Evolutionary conservation across 805 yeast genomes (phyloP), one percentile per base, ranked within the genome.

Genomic region (Jamesozyma hellenica): DNA sequence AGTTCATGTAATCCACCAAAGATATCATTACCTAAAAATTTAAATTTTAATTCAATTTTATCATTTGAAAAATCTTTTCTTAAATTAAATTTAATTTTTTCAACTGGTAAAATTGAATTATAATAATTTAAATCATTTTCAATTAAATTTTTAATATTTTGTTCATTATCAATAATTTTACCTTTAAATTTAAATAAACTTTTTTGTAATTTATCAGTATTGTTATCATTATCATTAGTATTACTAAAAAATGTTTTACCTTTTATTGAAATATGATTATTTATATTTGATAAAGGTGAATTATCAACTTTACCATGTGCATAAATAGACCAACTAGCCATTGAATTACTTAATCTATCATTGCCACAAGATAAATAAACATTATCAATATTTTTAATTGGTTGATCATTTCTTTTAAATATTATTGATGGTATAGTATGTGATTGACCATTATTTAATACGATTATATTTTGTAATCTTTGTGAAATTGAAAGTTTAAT

Each of bases 1-100:
- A 84, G 63, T 50, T 82, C 79, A 56, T 82, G 86, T 29, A 84
- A 51, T 0, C 95, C 95, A 2, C 76, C 94, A 67, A 78, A 84
- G 0, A 85, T 71, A 53, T 84, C 94, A 15, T 64, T 66, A 1
- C 95, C 95, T 3, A 68, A 61, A 4, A 84, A 56, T 42, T 68
- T 64, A 17, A 55, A 42, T 19, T 45, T 49, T 3, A 64, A 39
- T 13, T 50, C 49, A 7, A 55, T 46, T 18, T 40, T 41, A 19
- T 56, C 55, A 36, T 40, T 9, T 42, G 38, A 27, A 7, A 46
- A 38, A 17, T 32, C 36, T 10, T 57, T 57, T 35, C 68, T 68
- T 2, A 77, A 38, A 2, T 50, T 50, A 43, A 70, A 77, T 17
- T 68, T 71, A 5, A 72, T 71, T 42, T 60, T 65, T 43, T 76